These are phyloP conservation scores for Nidularia pulvinata DNA, from an alignment of 768 basidiomycete genomes.

Conservation along the genomic window DNA sequence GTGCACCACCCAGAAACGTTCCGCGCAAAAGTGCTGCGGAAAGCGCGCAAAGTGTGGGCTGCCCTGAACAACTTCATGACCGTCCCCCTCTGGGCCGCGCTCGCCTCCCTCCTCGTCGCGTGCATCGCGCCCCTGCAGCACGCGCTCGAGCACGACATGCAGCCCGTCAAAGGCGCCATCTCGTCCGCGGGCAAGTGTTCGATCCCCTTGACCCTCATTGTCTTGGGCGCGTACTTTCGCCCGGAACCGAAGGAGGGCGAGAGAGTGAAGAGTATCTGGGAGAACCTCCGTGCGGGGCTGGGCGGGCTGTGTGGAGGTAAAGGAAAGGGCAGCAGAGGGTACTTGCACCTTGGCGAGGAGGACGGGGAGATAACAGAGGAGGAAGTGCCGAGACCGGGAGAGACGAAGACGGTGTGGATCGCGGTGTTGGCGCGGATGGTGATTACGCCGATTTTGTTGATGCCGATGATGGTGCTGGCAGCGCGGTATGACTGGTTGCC, in stretches of 20 bases:
- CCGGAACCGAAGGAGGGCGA: constrained; percentile 23
- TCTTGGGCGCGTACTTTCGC: constrained; percentile 93
- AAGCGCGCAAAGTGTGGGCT: constrained; percentile 27
- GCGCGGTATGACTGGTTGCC: constrained; percentile 55
- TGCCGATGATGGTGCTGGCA: constrained; percentile 73
- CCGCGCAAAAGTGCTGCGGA: constrained; percentile 17
- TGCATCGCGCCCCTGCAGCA: constrained; percentile 77
- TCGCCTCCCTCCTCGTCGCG: constrained; percentile 76
- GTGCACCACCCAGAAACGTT: constrained; percentile 7
- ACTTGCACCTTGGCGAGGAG: not conserved
- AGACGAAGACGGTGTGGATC: constrained; percentile 82
- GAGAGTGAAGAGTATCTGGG: not conserved
- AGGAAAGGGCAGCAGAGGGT: not conserved
- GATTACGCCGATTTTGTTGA: constrained; percentile 72
- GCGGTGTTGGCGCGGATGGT: constrained; percentile 88
- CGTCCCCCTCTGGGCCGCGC: constrained; percentile 81
- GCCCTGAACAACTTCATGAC: constrained; percentile 80
- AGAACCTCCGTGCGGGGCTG: not conserved
- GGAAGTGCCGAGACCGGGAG: constrained; percentile 44
- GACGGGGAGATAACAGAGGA: constrained; percentile 4
- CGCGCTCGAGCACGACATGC: constrained; percentile 59
- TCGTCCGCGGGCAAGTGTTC: constrained; percentile 71
- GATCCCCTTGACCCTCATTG: constrained; percentile 87
- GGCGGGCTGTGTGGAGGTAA: constrained; percentile 1
- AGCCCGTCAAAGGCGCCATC: constrained; percentile 69